Evolutionary conservation across 495 filamentous ascomycete genomes (phyloP), one percentile per base, ranked within the genome.

Genomic region (Usnea hakonensis): DNA sequence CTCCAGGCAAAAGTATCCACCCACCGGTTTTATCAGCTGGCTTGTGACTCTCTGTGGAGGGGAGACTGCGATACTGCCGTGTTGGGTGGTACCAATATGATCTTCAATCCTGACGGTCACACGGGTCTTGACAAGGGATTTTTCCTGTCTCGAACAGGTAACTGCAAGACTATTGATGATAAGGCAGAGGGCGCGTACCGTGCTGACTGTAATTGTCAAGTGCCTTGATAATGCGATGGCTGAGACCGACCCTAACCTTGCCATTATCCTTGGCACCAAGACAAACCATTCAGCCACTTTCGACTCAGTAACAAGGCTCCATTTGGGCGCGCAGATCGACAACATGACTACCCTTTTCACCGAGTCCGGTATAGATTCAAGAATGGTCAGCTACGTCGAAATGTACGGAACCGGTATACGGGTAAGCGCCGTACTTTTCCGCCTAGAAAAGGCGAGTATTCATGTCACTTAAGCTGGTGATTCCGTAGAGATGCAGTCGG

Each of bases 381-480:
- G 35, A 5, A 65, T 71, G 21, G 63, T 76, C 30, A 57, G 50
- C 26, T 75, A 73, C 57, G 64, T 75, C 23, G 74, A 76, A 55
- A 74, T 75, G 71, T 74, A 77, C 55, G 74, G 74, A 7, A 77
- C 75, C 11, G 74, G 74, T 14, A 77, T 74, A 14, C 74, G 75
- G 64, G 71, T 66, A 14, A 28, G 23, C 16, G 30, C 30, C 7
- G 23, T 36, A 23, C 26, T 35, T 56, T 26, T 19, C 30, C 2
- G 28, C 50, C 21, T 36, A 8, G 28, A 2, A 11, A 35, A 35
- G 5, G 6, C 3, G 30, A 16, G 19, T 5, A 36, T 32, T 56
- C 10, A 56, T 30, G 19, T n/a, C 7, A n/a, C 6, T 26, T 37
- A 17, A 11, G 30, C 10, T 5, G 75, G 75, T 35, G 75, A 77